Percentiles rank a stretch among this genome's conserved stretches.
Evolutionary conservation across 140 eudicot genomes (phyloP).

Genomic region (Flaveria floridana): DNA sequence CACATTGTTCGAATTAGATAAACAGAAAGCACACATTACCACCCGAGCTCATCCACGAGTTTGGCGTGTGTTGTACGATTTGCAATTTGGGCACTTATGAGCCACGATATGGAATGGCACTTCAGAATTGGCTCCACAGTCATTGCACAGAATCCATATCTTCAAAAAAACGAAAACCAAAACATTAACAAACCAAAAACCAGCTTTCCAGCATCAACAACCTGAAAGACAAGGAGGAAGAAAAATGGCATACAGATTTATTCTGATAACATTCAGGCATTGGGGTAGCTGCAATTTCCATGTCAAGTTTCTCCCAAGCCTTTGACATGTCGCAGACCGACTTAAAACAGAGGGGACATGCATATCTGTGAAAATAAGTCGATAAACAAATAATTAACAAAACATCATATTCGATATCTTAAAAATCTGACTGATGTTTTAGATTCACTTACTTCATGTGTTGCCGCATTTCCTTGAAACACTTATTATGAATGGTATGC

Average conservation of each 20-base stretch:
- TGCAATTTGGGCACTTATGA: constrained; percentile 77
- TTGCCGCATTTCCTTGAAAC: constrained; percentile 77
- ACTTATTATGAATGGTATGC: constrained; percentile 75
- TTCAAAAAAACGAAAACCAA: constrained; percentile 19
- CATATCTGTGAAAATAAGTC: constrained; percentile 42
- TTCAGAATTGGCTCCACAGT: constrained; percentile 63
- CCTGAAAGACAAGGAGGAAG: neutral
- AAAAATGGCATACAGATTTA: constrained; percentile 42
- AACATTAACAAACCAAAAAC: neutral
- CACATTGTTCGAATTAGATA: neutral
- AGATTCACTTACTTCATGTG: constrained; percentile 60
- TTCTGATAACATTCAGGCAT: constrained; percentile 65
- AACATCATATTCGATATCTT: neutral
- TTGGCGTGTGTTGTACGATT: constrained; percentile 84
- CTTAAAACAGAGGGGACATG: constrained; percentile 84
- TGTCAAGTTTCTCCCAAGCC: constrained; percentile 76
- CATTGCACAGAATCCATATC: constrained; percentile 89
- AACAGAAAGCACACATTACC: neutral
- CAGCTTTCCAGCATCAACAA: neutral
- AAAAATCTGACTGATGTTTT: neutral
- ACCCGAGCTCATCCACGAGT: constrained; percentile 43
- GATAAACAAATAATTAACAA: neutral
- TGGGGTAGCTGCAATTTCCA: constrained; percentile 79
- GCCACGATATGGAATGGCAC: constrained; percentile 73
- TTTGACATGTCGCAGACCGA: constrained; percentile 80